These are phyloP conservation scores for Copromyces sp. DNA, from an alignment of 495 filamentous ascomycete genomes.

Conservation along the genomic window DNA sequence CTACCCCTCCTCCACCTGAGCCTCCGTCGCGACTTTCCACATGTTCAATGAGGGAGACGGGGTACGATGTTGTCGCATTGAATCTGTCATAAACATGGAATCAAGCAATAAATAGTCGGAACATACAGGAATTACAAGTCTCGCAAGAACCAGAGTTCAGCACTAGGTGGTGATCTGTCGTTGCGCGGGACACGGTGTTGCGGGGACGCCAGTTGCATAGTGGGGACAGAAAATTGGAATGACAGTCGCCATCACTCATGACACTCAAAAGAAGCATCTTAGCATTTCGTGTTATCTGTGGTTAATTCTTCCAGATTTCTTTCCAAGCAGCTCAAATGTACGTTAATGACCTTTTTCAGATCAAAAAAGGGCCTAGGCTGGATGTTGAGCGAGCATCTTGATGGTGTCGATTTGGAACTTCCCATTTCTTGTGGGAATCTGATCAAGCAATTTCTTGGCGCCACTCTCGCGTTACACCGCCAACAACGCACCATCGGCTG, in stretches of 20 bases:
- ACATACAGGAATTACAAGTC: too few species aligned
- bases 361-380: neutral
- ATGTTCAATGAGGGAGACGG: neutral
- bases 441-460: neutral
- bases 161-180: neutral
- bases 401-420: neutral
- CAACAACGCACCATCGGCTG: neutral
- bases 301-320: neutral
- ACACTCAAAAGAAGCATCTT: neutral
- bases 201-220: neutral
- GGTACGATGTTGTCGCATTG: too few species aligned
- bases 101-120: too few species aligned
- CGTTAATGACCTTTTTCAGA: neutral
- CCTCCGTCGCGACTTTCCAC: neutral
- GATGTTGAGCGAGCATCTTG: neutral
- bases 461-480: neutral
- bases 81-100: too few species aligned
- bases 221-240: neutral
- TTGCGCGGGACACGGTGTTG: neutral
- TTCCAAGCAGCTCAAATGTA: neutral
- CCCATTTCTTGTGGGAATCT: neutral
- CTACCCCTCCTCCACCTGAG: neutral
- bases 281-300: too few species aligned
- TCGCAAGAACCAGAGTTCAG: too few species aligned
- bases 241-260: neutral